Base-by-base conservation (phyloP, 2,329 filamentous ascomycete genomes). In the Fusarium sp. region DNA sequence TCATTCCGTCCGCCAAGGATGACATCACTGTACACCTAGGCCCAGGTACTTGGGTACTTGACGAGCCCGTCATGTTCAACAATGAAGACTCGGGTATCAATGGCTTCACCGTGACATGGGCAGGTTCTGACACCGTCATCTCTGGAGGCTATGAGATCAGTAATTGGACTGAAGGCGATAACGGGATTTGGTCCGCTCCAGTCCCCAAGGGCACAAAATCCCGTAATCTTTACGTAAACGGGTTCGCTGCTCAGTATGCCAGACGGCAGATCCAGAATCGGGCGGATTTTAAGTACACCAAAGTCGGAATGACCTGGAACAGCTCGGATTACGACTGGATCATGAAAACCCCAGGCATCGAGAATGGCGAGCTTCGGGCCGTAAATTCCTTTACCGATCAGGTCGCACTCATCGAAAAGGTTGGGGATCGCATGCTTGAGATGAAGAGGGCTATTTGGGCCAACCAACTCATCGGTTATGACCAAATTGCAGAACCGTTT, bases 381-480 rank as follows among this genome's bases (percentile, higher is more conserved):
- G 11, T 65, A 15, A 65, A 65, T 8, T 65, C 62, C 3, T 65
- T 65, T 3, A 51, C 45, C 2, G 62, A 65, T 51, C 56, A 44
- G 3, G 17, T 65, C 5, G 36, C 56, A 3, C 56, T 20, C 3
- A 62, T 65, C 11, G 17, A 38, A 26, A 11, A 12, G 3, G 45
- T 39, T 11, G 18, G 38, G 2, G 11, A 65, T 24, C 45, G 24
- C 4, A 38, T 45, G 2, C 56, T 64, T 6, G 17, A 39, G 17
- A 62, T 65, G 62, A 65, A 65, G 32, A 45, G 12, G 2, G 1
- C 53, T 4, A 62, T 53, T 45, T 62, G 62, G 62, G 57, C 56
- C 11, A 65, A 65, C 30, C 56, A 65, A 39, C 20, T 65, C 22
- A 65, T 65, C 15, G 56, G 56, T 9, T 65, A 65, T 18, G 56